These are phyloP conservation scores for Salvia hispanica DNA, from an alignment of 257 asterid species.

Conservation along the genomic window DNA sequence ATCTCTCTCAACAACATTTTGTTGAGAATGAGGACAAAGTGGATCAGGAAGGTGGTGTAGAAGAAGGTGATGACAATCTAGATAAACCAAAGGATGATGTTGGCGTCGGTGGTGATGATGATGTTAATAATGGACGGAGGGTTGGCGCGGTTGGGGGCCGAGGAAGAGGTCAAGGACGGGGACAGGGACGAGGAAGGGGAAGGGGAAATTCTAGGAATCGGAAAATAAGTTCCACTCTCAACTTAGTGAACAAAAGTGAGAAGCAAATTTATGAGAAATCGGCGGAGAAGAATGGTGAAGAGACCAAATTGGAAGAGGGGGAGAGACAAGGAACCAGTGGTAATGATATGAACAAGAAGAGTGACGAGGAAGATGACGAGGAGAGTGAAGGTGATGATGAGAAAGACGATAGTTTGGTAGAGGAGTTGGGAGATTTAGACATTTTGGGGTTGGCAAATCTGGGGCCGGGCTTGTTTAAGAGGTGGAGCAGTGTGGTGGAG, in stretches of 20 bases:
- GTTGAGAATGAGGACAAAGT: too few relatives aligned
- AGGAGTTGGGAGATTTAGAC: neutral
- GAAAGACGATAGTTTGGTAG: neutral
- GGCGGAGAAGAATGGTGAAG: neutral
- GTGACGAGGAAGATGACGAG: neutral
- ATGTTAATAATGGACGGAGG: too few relatives aligned
- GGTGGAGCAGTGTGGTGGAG: neutral
- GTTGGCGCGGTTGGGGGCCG: too few relatives aligned
- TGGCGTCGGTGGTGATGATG: too few relatives aligned
- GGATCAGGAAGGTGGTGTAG: neutral
- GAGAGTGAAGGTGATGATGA: neutral
- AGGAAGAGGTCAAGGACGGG: too few relatives aligned
- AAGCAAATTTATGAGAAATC: neutral
- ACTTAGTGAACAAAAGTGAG: neutral
- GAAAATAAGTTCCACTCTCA: neutral
- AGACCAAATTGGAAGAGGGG: neutral
- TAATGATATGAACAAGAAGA: too few relatives aligned
- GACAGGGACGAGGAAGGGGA: too few relatives aligned
- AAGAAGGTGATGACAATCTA: neutral
- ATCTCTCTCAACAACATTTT: too few relatives aligned
- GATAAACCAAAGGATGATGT: too few relatives aligned
- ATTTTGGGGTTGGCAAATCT: neutral
- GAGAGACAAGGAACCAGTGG: neutral
- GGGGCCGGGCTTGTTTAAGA: neutral
- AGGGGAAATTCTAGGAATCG: neutral